Evolutionary conservation across 139 green algal species (phyloP).

Genomic region (Ostreobium quekettii): DNA sequence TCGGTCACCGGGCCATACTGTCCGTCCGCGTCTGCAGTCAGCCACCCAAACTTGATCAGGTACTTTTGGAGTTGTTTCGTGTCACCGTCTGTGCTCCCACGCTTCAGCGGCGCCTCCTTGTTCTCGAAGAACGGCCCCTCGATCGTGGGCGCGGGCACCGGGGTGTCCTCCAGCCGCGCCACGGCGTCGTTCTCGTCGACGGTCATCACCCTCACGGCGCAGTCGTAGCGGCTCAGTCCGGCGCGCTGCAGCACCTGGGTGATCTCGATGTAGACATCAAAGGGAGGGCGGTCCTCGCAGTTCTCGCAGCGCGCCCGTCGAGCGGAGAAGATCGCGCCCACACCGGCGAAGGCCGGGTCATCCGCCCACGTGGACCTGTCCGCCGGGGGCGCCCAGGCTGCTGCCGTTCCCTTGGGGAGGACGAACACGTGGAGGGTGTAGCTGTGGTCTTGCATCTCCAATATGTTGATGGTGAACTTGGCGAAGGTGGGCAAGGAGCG

Average conservation of each 20-base stretch:
- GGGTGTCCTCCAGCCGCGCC: neutral
- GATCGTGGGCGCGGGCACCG: slow-evolving; percentile 5
- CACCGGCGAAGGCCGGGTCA: slow-evolving; percentile 12
- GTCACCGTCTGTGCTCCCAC: slow-evolving; percentile 7
- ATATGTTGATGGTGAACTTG: slow-evolving; percentile 10
- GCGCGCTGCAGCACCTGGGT: slow-evolving; percentile 6
- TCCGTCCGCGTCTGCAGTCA: slow-evolving; percentile 8
- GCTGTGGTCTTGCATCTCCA: too few species aligned
- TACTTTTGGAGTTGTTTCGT: slow-evolving; percentile 19
- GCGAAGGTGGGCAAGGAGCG: slow-evolving; percentile 5
- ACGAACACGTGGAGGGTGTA: too few species aligned
- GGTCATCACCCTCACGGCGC: too few species aligned
- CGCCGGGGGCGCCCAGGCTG: neutral
- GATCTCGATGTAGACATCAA: slow-evolving; percentile 17
- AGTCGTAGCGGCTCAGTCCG: slow-evolving; percentile 17
- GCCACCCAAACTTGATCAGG: slow-evolving; percentile 16
- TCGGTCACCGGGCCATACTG: slow-evolving; percentile 16
- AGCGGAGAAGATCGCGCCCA: slow-evolving; percentile 16
- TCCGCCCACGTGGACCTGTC: slow-evolving; percentile 7
- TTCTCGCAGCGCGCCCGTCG: slow-evolving; percentile 16
- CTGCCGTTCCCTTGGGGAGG: too few species aligned
- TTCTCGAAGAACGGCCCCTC: slow-evolving; percentile 19
- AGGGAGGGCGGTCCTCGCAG: slow-evolving; percentile 6
- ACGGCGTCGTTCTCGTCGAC: neutral
- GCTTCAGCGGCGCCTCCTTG: too few species aligned